phyloP scores from a whole-genome alignment of 202 grass and related monocot species.

The Carex arenaria region DNA sequence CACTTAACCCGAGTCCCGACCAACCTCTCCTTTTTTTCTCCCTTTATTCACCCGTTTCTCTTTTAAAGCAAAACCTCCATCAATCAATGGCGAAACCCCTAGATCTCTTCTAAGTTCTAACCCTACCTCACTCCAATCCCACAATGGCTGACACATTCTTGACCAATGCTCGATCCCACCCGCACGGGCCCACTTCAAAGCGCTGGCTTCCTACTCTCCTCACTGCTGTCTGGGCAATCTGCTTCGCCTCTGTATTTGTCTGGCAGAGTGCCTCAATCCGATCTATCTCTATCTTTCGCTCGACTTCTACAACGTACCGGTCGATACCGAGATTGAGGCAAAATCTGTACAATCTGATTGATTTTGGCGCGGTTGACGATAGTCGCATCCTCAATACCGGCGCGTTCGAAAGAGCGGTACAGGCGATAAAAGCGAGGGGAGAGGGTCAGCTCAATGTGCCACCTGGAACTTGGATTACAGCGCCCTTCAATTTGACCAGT shows the following conservation, averaged over 20 bases:
- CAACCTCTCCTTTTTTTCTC: conserved; percentile 17
- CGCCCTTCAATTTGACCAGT: conserved; percentile 85
- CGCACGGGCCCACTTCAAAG: conserved; percentile 39
- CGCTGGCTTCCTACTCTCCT: conserved; percentile 39
- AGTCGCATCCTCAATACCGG: conserved; percentile 55
- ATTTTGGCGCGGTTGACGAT: conserved; percentile 74
- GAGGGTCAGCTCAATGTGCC: conserved; percentile 85
- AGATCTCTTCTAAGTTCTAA: conserved; percentile 8
- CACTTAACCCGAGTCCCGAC: not conserved
- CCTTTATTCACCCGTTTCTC: conserved; percentile 16
- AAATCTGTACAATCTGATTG: conserved; percentile 57
- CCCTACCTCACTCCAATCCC: not conserved
- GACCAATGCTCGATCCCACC: conserved; percentile 33
- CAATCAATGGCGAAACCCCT: conserved; percentile 36
- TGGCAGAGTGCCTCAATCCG: conserved; percentile 53
- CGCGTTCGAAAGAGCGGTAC: conserved; percentile 74
- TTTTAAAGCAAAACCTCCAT: conserved; percentile 43
- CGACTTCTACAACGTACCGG: not conserved
- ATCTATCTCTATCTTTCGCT: conserved; percentile 36
- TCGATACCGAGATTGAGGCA: conserved; percentile 50
- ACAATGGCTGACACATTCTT: conserved; percentile 53
- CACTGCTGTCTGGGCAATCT: conserved; percentile 50
- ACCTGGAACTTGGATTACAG: conserved; percentile 63
- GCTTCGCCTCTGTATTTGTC: conserved; percentile 58
- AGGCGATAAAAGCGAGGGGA: conserved; percentile 49